Evolutionary conservation across 2,329 filamentous ascomycete genomes (phyloP), one percentile per base, ranked within the genome.

Genomic region (Pseudohalonectria lignicola): DNA sequence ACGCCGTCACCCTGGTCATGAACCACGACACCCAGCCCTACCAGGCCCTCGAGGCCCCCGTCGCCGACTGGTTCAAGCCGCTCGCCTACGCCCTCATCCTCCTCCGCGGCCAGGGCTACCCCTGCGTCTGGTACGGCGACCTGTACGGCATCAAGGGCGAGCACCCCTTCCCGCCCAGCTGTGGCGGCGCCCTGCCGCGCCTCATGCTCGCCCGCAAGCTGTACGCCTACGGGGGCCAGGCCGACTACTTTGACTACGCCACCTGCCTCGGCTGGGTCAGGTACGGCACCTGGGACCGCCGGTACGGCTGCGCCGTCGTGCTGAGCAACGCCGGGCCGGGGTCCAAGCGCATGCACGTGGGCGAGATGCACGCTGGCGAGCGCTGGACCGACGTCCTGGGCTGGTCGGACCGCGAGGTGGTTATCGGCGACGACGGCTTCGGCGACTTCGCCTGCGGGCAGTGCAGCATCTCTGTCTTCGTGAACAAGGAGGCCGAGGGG

Each of bases 21-120:
- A 85, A 83, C 55, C 81, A 85, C 58, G 81, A 86, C 52, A 85
- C 80, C 0, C 60, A 63, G 41, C 59, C 59, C 0, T 55, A 54
- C 44, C 59, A 63, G 37, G 55, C 57, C 3, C 52, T 63, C 9
- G 44, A 72, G 47, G 73, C 76, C 1, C 71, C 71, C 2, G 72
- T 86, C 30, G 68, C 75, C 39, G 63, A 67, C 19, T 79, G 73
- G 59, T 82, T 86, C 62, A 84, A 84, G 54, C 71, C 79, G 0
- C 64, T 86, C 13, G 82, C 80, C 11, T 85, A 86, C 54, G 63
- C 79, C 1, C 66, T 86, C 32, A 84, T 86, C 39, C 69, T 87
- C 2, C 71, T 86, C 19, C 69, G 77, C 20, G 52, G 63, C 32
- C 60, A 71, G 16, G 79, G 79, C 17, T 73, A 76, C 42, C 80